Conservation (phyloP, 2,329 filamentous ascomycete species). For the Colletotrichum horii region DNA sequence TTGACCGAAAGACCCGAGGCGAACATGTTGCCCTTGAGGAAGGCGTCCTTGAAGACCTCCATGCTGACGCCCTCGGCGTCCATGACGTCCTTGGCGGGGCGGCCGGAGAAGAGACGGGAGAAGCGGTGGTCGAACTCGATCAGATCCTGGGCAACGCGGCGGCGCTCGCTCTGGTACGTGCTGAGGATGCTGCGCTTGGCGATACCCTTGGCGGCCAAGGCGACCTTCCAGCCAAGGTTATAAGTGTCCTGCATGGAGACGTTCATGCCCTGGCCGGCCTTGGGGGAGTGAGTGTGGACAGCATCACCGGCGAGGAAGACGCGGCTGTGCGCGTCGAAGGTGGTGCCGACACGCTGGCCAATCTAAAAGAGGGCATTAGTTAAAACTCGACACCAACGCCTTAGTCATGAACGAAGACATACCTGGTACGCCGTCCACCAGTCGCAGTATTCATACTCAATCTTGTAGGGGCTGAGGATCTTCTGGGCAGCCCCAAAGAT, state of each 20-base stretch:
- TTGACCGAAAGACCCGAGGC: slow-evolving; percentile 55
- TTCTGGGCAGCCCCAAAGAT: slow-evolving; percentile 67
- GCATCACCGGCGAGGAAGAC: slow-evolving; percentile 77
- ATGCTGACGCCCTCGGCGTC: slow-evolving; percentile 67
- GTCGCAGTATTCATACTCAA: slow-evolving; percentile 66
- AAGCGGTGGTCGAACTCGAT: slow-evolving; percentile 69
- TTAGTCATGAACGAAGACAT: neutral
- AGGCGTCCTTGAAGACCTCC: slow-evolving; percentile 66
- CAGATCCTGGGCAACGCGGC: slow-evolving; percentile 59
- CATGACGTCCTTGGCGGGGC: slow-evolving; percentile 63
- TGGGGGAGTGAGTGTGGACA: slow-evolving; percentile 60
- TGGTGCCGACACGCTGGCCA: slow-evolving; percentile 65
- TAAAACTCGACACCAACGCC: fast-evolving
- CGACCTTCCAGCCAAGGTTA: slow-evolving; percentile 64
- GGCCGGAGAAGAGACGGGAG: slow-evolving; percentile 59
- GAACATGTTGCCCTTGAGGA: slow-evolving; percentile 65
- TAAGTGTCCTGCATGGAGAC: slow-evolving; percentile 71
- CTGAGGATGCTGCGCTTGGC: slow-evolving; percentile 46
- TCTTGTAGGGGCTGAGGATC: slow-evolving; percentile 70
- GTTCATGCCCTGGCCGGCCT: slow-evolving; percentile 76
- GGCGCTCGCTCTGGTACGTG: slow-evolving; percentile 59
- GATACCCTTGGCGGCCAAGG: slow-evolving; percentile 48
- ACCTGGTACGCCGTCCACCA: slow-evolving; percentile 74
- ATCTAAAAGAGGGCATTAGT: slow-evolving; percentile 58
- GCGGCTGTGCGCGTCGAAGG: slow-evolving; percentile 60